Conservation (phyloP, 225 moss, liverwort and hornwort species). For the Marchantia polymorpha region DNA sequence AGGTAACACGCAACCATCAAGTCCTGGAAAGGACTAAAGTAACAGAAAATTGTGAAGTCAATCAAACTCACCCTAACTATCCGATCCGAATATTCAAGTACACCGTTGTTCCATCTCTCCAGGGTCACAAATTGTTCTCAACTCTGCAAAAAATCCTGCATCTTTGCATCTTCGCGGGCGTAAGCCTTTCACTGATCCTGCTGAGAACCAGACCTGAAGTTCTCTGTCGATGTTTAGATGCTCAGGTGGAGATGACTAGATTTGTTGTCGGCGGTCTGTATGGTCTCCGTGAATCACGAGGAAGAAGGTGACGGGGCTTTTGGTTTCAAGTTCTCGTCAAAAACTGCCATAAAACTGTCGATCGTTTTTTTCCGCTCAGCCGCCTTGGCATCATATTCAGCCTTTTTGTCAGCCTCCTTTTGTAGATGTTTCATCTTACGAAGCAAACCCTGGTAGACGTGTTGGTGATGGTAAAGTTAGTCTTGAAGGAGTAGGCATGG, state of each 20-base stretch:
- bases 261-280: not conserved
- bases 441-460: conserved; percentile 36
- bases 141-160: conserved; percentile 5
- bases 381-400: conserved; percentile 26
- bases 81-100: not conserved
- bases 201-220: not conserved
- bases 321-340: not conserved
- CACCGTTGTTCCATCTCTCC: conserved; percentile 1
- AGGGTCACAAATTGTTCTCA: not conserved
- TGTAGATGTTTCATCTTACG: conserved; percentile 42
- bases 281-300: not conserved
- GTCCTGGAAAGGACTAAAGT: not conserved
- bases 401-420: conserved; percentile 26
- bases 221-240: not conserved
- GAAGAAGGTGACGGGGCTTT: not conserved
- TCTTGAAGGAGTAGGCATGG: not conserved
- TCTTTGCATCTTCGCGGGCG: not conserved
- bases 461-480: conserved; percentile 23
- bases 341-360: conserved; percentile 15
- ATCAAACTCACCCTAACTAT: not conserved
- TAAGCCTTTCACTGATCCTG: not conserved
- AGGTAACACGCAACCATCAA: not conserved
- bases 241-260: not conserved
- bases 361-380: conserved; percentile 22
- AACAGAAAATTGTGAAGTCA: not conserved